These are phyloP conservation scores for Trichoderma gamsii DNA, from an alignment of 495 filamentous ascomycete genomes.

Conservation along the genomic window DNA sequence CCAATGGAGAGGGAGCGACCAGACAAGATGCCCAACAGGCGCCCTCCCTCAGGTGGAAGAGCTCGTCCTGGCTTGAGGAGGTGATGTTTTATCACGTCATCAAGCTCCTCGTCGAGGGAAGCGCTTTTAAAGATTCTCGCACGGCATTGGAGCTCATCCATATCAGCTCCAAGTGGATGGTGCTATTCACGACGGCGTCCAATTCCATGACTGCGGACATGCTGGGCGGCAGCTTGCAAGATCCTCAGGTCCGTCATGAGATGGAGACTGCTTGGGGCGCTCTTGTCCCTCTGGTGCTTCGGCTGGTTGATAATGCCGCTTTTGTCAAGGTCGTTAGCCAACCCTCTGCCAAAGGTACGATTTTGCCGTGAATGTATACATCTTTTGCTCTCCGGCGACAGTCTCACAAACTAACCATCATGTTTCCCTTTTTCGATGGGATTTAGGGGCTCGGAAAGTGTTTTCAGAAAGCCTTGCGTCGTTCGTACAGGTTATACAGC, in stretches of 20 bases:
- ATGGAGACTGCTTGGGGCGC: slow-evolving; percentile 48
- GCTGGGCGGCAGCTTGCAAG: slow-evolving; percentile 32
- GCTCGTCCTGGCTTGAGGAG: slow-evolving; percentile 43
- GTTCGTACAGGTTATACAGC: slow-evolving; percentile 50
- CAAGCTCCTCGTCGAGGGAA: slow-evolving; percentile 37
- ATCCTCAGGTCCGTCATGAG: slow-evolving; percentile 38
- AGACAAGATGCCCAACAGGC: background rate
- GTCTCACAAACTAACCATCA: background rate
- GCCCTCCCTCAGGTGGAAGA: slow-evolving; percentile 37
- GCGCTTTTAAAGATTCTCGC: slow-evolving; percentile 28
- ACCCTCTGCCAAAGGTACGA: slow-evolving; percentile 39
- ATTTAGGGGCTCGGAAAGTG: slow-evolving; percentile 36
- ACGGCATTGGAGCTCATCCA: slow-evolving; percentile 34
- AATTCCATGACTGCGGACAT: slow-evolving; percentile 37
- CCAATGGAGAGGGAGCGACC: slow-evolving; percentile 17
- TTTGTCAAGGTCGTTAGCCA: slow-evolving; percentile 41
- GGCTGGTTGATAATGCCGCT: slow-evolving; percentile 43
- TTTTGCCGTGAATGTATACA: slow-evolving; percentile 17
- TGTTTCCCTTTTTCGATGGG: slow-evolving; percentile 18
- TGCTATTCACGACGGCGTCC: slow-evolving; percentile 36
- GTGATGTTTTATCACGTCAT: slow-evolving; percentile 47
- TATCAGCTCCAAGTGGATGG: slow-evolving; percentile 39
- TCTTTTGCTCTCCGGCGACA: slow-evolving; percentile 14
- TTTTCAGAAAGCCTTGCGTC: slow-evolving; percentile 43
- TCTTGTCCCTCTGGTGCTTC: slow-evolving; percentile 46